Percentiles rank a stretch among this genome's conserved stretches.
These are phyloP conservation scores for Saussurea involucrata DNA, from an alignment of 129 eudicot species.

Conservation along the genomic window DNA sequence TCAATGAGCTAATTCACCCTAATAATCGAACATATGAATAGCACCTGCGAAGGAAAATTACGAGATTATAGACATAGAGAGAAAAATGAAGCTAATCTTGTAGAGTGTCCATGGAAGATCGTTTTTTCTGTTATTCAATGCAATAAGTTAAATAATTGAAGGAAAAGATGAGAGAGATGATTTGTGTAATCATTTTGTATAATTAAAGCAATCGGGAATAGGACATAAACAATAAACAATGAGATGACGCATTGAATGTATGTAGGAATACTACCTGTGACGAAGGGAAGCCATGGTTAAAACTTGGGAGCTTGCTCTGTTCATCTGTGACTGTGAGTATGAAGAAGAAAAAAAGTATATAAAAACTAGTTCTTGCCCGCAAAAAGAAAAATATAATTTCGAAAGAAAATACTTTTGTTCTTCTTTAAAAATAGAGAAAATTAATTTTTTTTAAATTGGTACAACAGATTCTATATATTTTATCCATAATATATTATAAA, in stretches of 20 bases:
- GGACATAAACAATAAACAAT: background rate
- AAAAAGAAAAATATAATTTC: background rate
- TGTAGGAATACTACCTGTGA: background rate
- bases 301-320: background rate
- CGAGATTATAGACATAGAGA: constrained; percentile 1
- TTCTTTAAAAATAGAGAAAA: no score
- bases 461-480: no score
- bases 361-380: background rate
- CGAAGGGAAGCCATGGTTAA: background rate
- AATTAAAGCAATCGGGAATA: constrained; percentile 19
- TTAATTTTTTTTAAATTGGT: no score
- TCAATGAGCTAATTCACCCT: background rate
- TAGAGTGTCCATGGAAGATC: background rate
- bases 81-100: background rate
- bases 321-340: background rate
- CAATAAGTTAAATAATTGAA: constrained; percentile 7
- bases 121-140: constrained; percentile 5
- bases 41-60: constrained; percentile 16
- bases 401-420: no score
- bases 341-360: background rate
- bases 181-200: constrained; percentile 2
- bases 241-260: background rate
- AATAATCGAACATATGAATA: background rate
- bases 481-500: no score
- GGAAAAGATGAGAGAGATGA: background rate